These are phyloP conservation scores for Fusarium sacchari DNA, from an alignment of 2,329 filamentous ascomycete genomes.

Conservation along the genomic window DNA sequence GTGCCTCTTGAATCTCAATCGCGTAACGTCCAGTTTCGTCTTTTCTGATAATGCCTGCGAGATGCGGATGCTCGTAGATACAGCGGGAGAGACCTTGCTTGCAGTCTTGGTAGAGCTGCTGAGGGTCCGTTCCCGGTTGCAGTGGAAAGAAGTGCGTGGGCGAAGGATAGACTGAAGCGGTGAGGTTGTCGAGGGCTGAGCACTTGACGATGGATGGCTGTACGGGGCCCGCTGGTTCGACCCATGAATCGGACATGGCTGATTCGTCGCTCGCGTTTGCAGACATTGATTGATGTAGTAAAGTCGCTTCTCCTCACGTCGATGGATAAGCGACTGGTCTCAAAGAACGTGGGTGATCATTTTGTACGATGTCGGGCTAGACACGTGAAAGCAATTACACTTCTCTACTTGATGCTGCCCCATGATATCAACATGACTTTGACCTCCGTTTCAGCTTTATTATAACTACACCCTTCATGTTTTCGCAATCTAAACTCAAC, in stretches of 20 bases:
- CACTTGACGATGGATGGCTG: not conserved
- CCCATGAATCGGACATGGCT: constrained; percentile 1
- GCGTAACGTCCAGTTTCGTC: constrained; percentile 9
- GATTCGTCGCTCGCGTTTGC: not conserved
- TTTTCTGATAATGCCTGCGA: constrained; percentile 2
- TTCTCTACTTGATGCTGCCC: too few relatives aligned
- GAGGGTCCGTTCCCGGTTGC: not conserved
- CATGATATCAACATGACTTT: not conserved
- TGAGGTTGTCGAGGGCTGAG: constrained; percentile 14
- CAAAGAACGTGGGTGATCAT: not conserved
- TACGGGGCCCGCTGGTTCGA: not conserved
- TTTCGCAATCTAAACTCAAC: not conserved
- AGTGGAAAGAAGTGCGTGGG: constrained; percentile 14
- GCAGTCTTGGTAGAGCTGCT: constrained; percentile 16
- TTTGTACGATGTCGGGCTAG: not conserved
- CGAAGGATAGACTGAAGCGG: constrained; percentile 12
- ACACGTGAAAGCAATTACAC: not conserved
- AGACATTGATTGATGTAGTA: not conserved
- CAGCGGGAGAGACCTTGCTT: constrained; percentile 1
- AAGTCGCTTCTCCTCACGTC: accelerated
- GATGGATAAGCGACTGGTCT: not conserved
- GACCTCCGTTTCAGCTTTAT: not conserved
- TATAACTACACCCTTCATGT: not conserved
- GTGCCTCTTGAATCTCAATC: not conserved
- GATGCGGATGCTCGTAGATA: constrained; percentile 11